Percentiles rank a stretch among this genome's conserved stretches.
phyloP scores from a whole-genome alignment of 2,329 filamentous ascomycete species.

The Drechslerella coelobrocha region DNA sequence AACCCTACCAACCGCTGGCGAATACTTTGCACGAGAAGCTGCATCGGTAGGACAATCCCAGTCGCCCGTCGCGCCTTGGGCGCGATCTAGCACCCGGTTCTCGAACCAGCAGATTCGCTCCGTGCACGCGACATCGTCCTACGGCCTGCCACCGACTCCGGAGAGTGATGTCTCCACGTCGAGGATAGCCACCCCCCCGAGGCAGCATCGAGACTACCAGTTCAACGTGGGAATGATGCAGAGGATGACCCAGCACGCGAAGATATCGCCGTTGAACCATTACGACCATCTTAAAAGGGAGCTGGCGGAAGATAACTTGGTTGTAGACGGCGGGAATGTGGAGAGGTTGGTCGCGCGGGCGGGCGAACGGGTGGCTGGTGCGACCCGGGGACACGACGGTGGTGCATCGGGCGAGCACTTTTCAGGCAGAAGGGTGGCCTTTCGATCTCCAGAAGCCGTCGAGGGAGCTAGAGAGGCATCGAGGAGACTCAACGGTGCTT shows the following conservation, averaged over 20 bases:
- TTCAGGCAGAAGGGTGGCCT: slow-evolving; percentile 26
- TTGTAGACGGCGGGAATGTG: slow-evolving; percentile 35
- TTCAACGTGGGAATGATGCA: slow-evolving; percentile 50
- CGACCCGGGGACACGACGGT: slow-evolving; percentile 20
- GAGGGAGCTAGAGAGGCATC: slow-evolving; percentile 44
- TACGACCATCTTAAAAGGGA: slow-evolving; percentile 30
- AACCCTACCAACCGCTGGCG: slow-evolving; percentile 28
- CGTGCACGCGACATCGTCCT: slow-evolving; percentile 27
- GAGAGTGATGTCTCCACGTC: slow-evolving; percentile 47
- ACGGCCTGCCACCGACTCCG: slow-evolving; percentile 45
- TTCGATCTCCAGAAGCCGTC: slow-evolving; percentile 42
- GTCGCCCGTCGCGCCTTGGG: slow-evolving; percentile 33
- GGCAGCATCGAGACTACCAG: slow-evolving; percentile 33
- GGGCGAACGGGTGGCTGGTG: slow-evolving; percentile 28
- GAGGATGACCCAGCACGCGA: slow-evolving; percentile 48
- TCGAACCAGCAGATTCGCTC: slow-evolving; percentile 14
- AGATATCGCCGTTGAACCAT: slow-evolving; percentile 44
- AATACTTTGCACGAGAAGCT: slow-evolving; percentile 36
- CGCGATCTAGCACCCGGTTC: slow-evolving; percentile 25
- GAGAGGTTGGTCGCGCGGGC: slow-evolving; percentile 44
- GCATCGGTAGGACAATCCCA: slow-evolving; percentile 18
- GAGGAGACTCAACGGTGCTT: slow-evolving; percentile 36
- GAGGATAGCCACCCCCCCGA: slow-evolving; percentile 37
- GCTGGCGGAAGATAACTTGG: slow-evolving; percentile 39
- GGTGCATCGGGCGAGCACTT: slow-evolving; percentile 17